Evolutionary conservation across 148 eudicot species (phyloP).

Genomic region (Agrostemma githago): DNA sequence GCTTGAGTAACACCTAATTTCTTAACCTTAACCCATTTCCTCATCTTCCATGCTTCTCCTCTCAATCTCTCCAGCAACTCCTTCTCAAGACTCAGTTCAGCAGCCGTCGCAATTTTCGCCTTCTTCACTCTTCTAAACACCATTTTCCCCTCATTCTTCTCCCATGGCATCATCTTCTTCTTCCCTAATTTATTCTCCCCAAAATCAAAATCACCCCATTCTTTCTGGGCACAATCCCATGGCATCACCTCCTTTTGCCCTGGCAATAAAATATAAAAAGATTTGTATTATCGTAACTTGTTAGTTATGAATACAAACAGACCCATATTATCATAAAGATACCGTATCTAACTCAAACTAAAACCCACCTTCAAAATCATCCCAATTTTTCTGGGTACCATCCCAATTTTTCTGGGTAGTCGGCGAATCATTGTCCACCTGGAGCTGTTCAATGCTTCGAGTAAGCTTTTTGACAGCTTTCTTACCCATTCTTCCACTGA

Average conservation of each 20-base stretch:
- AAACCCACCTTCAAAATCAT: conserved; percentile 41
- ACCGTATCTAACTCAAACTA: background rate
- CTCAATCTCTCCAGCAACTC: conserved; percentile 71
- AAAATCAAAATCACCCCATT: conserved; percentile 32
- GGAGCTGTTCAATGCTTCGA: conserved; percentile 41
- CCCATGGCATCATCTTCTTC: conserved; percentile 76
- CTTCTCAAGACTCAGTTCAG: conserved; percentile 63
- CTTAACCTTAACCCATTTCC: conserved; percentile 80
- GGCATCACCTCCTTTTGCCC: too few relatives aligned
- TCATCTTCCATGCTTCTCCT: conserved; percentile 54
- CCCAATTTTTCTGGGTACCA: conserved; percentile 29
- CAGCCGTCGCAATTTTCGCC: conserved; percentile 54
- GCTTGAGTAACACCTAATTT: conserved; percentile 74
- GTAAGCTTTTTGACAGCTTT: conserved; percentile 55
- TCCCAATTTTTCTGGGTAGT: conserved; percentile 33
- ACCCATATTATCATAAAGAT: too few relatives aligned
- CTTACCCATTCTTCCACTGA: conserved; percentile 61
- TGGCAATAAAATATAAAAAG: too few relatives aligned
- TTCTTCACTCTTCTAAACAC: conserved; percentile 53
- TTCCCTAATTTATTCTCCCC: conserved; percentile 16
- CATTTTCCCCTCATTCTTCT: conserved; percentile 38
- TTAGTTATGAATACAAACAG: too few relatives aligned
- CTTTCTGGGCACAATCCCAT: conserved; percentile 29
- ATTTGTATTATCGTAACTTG: too few relatives aligned
- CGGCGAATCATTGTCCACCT: conserved; percentile 13